A percentile compares a stretch with the other conserved stretches of the same genome.
Evolutionary conservation across 106 monocot genomes (phyloP).

Genomic region (Allium cepa): DNA sequence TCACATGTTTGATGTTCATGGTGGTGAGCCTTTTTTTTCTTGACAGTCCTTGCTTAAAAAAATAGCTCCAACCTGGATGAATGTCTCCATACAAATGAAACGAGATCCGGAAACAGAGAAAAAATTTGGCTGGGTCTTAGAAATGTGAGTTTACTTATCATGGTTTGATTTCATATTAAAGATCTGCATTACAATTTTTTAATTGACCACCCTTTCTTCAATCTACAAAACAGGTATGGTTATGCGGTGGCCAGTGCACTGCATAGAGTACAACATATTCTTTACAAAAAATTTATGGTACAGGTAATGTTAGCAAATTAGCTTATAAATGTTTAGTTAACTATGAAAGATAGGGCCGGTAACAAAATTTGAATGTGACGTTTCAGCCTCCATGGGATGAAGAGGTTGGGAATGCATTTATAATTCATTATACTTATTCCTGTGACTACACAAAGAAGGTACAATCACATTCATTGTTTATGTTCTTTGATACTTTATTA

Average conservation of each 20-base stretch:
- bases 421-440: conserved; percentile 4
- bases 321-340: not conserved
- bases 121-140: conserved; percentile 94
- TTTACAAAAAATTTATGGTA: conserved; percentile 91
- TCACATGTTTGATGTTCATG: not conserved
- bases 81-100: conserved; percentile 86
- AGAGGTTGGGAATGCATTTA: not conserved
- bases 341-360: not conserved
- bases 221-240: conserved; percentile 44
- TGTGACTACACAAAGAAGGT: conserved; percentile 2
- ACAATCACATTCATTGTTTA: not conserved
- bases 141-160: conserved; percentile 51
- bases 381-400: not conserved
- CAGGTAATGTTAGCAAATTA: conserved; percentile 27
- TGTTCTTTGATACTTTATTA: not conserved
- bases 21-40: not conserved
- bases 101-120: conserved; percentile 80
- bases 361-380: not conserved
- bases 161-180: not conserved
- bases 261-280: conserved; percentile 81
- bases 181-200: not conserved
- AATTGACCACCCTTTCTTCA: not conserved
- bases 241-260: conserved; percentile 88
- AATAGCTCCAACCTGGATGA: conserved; percentile 98
- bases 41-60: conserved; percentile 69